Evolutionary conservation across 306 rosid genomes (phyloP).

Genomic region (Ziziphus jujuba): DNA sequence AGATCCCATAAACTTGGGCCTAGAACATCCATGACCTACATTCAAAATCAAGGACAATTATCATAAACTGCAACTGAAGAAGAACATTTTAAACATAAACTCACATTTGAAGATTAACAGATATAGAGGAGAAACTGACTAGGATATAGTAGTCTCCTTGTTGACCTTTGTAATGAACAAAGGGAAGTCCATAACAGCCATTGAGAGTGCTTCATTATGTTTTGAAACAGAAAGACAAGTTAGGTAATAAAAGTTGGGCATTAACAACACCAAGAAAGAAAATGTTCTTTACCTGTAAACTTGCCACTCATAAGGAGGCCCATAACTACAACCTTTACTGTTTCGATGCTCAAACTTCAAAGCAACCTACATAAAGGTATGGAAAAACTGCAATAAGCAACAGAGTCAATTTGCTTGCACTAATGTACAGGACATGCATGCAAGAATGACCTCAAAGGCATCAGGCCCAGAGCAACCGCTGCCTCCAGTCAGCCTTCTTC

Average conservation of each 20-base stretch:
- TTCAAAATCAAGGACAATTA: slow-evolving; percentile 7
- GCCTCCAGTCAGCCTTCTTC: slow-evolving; percentile 37
- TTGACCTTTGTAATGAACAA: slow-evolving; percentile 42
- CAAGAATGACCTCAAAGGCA: slow-evolving; percentile 29
- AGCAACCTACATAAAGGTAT: slow-evolving; percentile 33
- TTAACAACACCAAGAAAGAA: background rate
- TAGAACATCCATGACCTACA: slow-evolving; percentile 41
- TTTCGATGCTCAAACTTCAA: slow-evolving; percentile 39
- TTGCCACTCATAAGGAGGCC: slow-evolving; percentile 46
- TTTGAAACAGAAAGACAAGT: slow-evolving; percentile 15
- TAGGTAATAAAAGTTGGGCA: slow-evolving; percentile 10
- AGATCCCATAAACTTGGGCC: slow-evolving; percentile 47
- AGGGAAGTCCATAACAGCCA: slow-evolving; percentile 43
- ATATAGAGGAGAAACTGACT: slow-evolving; percentile 26
- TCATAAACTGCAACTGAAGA: background rate
- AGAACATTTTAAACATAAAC: background rate
- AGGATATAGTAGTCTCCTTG: slow-evolving; percentile 41
- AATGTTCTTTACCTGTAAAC: slow-evolving; percentile 33
- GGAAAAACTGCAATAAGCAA: slow-evolving; percentile 1
- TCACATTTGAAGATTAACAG: background rate
- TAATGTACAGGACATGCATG: slow-evolving; percentile 2
- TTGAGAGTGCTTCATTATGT: slow-evolving; percentile 28
- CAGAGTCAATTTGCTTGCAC: slow-evolving; percentile 5
- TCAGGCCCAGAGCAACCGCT: slow-evolving; percentile 27
- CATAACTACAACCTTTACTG: slow-evolving; percentile 39